These are phyloP conservation scores for Trametes elegans DNA, from an alignment of 768 basidiomycete genomes.

Conservation along the genomic window DNA sequence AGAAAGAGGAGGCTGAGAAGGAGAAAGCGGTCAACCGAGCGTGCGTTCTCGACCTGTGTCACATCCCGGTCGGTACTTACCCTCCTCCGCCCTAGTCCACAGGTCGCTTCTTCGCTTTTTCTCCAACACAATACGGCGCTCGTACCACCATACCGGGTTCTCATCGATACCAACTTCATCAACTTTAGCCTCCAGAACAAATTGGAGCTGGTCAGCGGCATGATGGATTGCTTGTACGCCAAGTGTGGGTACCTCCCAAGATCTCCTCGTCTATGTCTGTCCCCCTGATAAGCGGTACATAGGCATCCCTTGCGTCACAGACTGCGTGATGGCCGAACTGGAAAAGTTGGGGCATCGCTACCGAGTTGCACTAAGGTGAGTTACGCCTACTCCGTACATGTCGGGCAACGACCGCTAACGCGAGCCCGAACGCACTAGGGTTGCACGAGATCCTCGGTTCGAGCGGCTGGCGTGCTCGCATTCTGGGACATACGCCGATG, in stretches of 20 bases:
- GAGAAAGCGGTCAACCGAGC: constrained; percentile 74
- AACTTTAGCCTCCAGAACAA: constrained; percentile 99
- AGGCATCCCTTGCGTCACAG: constrained; percentile 99
- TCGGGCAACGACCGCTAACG: constrained; percentile 1
- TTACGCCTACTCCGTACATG: constrained; percentile 1
- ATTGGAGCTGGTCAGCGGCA: constrained; percentile 90
- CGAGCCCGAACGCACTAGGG: constrained; percentile 43
- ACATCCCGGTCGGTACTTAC: neutral
- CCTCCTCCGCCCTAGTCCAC: constrained; percentile 51
- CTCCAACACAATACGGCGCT: constrained; percentile 93
- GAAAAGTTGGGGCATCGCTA: constrained; percentile 97
- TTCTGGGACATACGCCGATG: constrained; percentile 97
- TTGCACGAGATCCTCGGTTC: constrained; percentile 96
- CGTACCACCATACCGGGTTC: constrained; percentile 93
- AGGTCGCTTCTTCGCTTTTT: constrained; percentile 90
- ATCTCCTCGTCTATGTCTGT: neutral
- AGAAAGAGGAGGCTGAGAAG: constrained; percentile 79
- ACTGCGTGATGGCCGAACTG: constrained; percentile 97
- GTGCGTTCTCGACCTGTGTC: constrained; percentile 45
- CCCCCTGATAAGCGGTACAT: constrained; percentile 7
- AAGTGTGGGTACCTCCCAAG: constrained; percentile 64
- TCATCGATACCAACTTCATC: constrained; percentile 99
- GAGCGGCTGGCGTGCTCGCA: constrained; percentile 93
- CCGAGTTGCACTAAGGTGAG: constrained; percentile 89
- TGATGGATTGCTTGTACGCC: constrained; percentile 99